Base-by-base conservation (phyloP, 1,139 yeast species). In the Spencermartinsiella ligniputridi region DNA sequence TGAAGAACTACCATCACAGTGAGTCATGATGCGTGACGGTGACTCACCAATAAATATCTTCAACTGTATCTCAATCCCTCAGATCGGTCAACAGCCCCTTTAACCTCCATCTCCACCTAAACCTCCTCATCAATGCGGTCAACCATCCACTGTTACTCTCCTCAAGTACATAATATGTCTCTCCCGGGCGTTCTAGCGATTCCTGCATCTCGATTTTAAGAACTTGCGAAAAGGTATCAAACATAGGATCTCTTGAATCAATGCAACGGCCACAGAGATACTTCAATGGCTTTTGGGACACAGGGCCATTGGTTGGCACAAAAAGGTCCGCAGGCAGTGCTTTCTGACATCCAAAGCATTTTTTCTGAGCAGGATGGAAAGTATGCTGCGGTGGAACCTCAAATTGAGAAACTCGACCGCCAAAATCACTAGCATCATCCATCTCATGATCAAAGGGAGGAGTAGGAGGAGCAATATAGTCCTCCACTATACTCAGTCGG, bases 381-480 rank as follows among this genome's bases (percentile, higher is more conserved):
- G 32, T 15, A n/a, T n/a, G n/a, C n/a, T n/a, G n/a, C n/a, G n/a
- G n/a, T 11, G 25, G 25, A 22, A 8, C 25, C 11, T 22, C 9
- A 5, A 27, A 9, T 11, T 11, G 9, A 11, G 6, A 6, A n/a
- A 5, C n/a, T 6, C 13, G 8, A 5, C 13, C 8, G 6, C 15
- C 8, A 9, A 11, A 5, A n/a, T 27, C 32, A 11, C 13, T n/a
- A 9, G 6, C 15, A 9, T 6, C 5, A n/a, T 27, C 32, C 13
- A 27, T 11, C 13, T 27, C 15, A 9, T 27, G 32, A 5, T 9
- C 15, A n/a, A 9, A 5, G 4, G 32, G 32, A 27, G 32, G 32
- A 11, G 32, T 27, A 15, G 32, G 32, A 27, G 32, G 32, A 11
- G 32, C 32, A n/a, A 27, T 27, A 15, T 27, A 27, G 32, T 27